Base-by-base conservation (phyloP, 257 asterid genomes). In the Capsicum rhomboideum region DNA sequence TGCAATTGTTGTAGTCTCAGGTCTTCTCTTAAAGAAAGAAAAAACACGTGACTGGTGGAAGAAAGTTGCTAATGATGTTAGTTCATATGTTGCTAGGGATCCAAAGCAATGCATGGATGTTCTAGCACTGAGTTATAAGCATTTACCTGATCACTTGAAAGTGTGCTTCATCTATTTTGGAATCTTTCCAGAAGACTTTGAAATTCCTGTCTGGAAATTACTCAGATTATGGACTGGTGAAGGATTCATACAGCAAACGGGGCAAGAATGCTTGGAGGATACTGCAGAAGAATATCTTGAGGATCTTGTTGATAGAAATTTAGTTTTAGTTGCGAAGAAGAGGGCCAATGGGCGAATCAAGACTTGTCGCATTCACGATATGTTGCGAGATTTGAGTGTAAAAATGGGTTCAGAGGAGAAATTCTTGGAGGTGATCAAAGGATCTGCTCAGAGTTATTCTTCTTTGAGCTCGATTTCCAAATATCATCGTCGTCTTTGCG, bases 91-190 rank as follows among this genome's bases (percentile, higher is more conserved):
- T 58, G 85, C 86, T 29, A 75, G 78, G 26, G 85, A 85, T 42
- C 85, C 85, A 49, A 68, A 86, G 66, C 86, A 83, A 71, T 87
- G 91, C 66, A 68, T 83, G 90, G 86, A 82, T 56, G 84, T 87
- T 6, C 53, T 87, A 61, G 91, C 87, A 13, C 49, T 89, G 52
- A 87, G 90, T 58, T 89, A 87, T 85, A 82, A 46, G 18, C 89
- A 86, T 21, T 66, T 89, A 69, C 88, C 92, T 6, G 88, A 85
- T 56, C 81, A 86, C 44, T 83, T 89, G 82, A 89, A 86, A 67
- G 84, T 69, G 26, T 89, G 92, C 74, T 89, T 89, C 68, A 20
- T 89, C 34, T 89, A 89, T 53, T 85, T 87, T 14, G 89, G 88
- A 31, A 69, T 84, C 46, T 89, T 85, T 29, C 89, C 89, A 5